Evolutionary conservation across 192 early-diverging fungal genomes (phyloP).

Genomic region (Entomortierella chlamydospora): DNA sequence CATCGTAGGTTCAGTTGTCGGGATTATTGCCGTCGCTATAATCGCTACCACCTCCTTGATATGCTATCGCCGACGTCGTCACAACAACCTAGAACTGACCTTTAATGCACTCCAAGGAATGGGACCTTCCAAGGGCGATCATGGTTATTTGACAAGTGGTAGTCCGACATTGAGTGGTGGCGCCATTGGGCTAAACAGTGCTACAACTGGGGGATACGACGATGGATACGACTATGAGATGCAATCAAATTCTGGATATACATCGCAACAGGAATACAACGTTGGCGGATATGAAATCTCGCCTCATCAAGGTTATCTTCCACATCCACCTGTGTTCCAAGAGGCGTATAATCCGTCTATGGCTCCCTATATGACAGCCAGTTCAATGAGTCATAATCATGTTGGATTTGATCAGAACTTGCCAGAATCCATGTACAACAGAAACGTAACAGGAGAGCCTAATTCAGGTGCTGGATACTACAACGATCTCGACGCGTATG

Average conservation of each 20-base stretch:
- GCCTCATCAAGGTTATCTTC: no score
- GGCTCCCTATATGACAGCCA: conserved; percentile 13
- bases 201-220: conserved; percentile 32
- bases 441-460: conserved; percentile 6
- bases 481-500: conserved; percentile 8
- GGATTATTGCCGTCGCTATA: conserved; percentile 17
- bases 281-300: conserved; percentile 2
- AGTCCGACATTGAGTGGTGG: conserved; percentile 11
- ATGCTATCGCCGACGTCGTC: conserved; percentile 30
- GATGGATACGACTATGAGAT: conserved; percentile 44
- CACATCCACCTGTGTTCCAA: no score
- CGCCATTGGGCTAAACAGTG: conserved; percentile 17
- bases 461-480: conserved; percentile 23
- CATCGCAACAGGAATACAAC: neutral
- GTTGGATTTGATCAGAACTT: conserved; percentile 31
- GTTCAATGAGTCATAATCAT: conserved; percentile 11
- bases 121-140: neutral
- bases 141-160: neutral
- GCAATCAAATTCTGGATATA: conserved; percentile 27
- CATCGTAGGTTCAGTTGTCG: conserved; percentile 38
- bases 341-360: no score
- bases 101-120: conserved; percentile 33
- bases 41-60: conserved; percentile 21
- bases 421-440: conserved; percentile 37
- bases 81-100: conserved; percentile 15